Conservation (phyloP, 306 rosid genomes). For the Cicer bijugum region DNA sequence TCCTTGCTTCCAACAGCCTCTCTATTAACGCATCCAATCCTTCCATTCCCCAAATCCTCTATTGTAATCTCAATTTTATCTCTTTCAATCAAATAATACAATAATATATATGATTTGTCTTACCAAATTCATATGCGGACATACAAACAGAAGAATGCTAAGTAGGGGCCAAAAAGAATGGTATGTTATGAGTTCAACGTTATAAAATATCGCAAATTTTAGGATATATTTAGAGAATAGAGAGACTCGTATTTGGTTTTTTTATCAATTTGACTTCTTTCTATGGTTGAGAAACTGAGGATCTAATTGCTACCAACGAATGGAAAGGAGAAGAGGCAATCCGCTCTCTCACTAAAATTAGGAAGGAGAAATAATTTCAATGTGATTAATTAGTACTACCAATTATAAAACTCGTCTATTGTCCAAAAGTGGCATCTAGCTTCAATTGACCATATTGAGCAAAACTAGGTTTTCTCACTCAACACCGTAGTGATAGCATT, state of each 20-base stretch:
- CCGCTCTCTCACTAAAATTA: constrained; percentile 41
- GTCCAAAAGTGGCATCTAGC: not conserved
- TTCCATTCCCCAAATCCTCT: constrained; percentile 63
- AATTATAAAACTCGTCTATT: not conserved
- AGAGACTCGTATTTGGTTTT: constrained; percentile 15
- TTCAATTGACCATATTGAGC: not conserved
- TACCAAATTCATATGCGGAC: not conserved
- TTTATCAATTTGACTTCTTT: constrained; percentile 42
- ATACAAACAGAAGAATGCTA: not conserved
- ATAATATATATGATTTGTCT: not conserved
- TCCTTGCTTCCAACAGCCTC: constrained; percentile 75
- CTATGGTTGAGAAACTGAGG: constrained; percentile 45
- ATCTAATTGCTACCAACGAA: constrained; percentile 48
- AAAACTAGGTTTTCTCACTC: too few relatives aligned
- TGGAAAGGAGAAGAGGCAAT: constrained; percentile 42
- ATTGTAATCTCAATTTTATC: not conserved
- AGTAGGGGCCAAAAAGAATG: not conserved
- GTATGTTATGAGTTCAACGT: constrained; percentile 12
- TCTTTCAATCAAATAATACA: not conserved
- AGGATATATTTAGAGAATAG: constrained; percentile 45
- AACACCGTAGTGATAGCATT: too few relatives aligned
- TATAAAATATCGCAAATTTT: constrained; percentile 38
- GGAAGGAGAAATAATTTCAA: constrained; percentile 2
- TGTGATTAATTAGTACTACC: not conserved
- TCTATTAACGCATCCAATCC: constrained; percentile 81